Evolutionary conservation across 768 basidiomycete genomes (phyloP).

Genomic region (Phanerochaete carnosa): DNA sequence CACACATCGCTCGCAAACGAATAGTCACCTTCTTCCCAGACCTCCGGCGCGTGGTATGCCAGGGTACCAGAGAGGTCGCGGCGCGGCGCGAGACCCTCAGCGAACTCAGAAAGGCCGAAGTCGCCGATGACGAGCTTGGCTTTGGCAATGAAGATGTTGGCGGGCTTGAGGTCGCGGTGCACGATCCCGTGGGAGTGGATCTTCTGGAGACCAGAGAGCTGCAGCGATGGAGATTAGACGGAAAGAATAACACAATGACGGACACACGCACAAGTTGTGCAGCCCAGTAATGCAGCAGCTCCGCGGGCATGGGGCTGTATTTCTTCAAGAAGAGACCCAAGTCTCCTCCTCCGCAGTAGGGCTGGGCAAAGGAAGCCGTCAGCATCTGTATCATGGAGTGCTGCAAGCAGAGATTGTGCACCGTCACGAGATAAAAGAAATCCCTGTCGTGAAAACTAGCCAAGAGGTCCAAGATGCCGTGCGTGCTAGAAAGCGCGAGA

Average conservation of each 20-base stretch:
- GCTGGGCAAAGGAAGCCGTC: neutral
- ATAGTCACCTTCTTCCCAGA: neutral
- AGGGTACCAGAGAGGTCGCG: neutral
- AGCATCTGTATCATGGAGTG: neutral
- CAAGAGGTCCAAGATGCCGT: slow-evolving; percentile 1
- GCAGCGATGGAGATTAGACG: neutral
- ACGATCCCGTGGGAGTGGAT: slow-evolving; percentile 10
- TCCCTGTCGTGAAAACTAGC: slow-evolving; percentile 6
- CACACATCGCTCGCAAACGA: slow-evolving; percentile 4
- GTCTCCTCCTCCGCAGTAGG: slow-evolving; percentile 2
- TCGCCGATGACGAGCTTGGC: slow-evolving; percentile 9
- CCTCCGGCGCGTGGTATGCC: slow-evolving; percentile 7
- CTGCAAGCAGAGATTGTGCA: neutral
- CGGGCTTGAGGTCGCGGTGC: slow-evolving; percentile 15
- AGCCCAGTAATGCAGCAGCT: neutral
- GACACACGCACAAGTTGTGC: slow-evolving; percentile 5
- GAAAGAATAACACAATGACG: neutral
- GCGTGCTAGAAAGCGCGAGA: neutral
- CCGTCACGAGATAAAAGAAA: slow-evolving; percentile 8
- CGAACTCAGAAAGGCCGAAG: slow-evolving; percentile 8
- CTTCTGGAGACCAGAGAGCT: slow-evolving; percentile 3
- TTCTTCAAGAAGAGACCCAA: neutral
- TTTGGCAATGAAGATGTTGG: slow-evolving; percentile 11
- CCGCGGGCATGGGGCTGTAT: neutral
- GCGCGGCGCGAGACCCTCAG: neutral